phyloP scores from a whole-genome alignment of 345 rosid genomes.

The Cardiospermum halicacabum region DNA sequence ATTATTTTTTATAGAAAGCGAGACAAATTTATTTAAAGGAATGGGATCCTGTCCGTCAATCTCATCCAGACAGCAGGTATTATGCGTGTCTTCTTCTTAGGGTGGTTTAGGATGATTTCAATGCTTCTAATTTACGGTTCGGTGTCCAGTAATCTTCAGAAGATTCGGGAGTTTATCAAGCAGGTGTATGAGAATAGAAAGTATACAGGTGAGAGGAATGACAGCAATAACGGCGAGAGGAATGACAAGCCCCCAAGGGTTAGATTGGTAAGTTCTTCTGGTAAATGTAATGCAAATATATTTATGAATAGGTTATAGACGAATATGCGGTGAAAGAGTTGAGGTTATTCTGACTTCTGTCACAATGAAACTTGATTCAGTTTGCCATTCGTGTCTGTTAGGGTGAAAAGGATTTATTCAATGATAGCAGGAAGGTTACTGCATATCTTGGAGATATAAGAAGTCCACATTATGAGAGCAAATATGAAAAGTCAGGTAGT shows the following conservation, averaged over 20 bases:
- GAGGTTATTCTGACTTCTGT: neutral
- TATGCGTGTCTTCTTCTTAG: slow-evolving; percentile 9
- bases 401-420: slow-evolving; percentile 40
- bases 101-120: neutral
- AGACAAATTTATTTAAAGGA: slow-evolving; percentile 62
- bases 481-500: slow-evolving; percentile 19
- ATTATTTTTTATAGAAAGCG: slow-evolving; percentile 50
- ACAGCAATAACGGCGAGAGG: slow-evolving; percentile 57
- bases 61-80: slow-evolving; percentile 82
- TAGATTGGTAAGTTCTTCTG: slow-evolving; percentile 43
- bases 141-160: slow-evolving; percentile 59
- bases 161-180: slow-evolving; percentile 74
- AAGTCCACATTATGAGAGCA: slow-evolving; percentile 40
- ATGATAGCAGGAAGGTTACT: slow-evolving; percentile 33
- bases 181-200: slow-evolving; percentile 74
- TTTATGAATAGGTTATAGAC: too few species aligned
- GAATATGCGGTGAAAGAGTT: neutral
- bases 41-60: slow-evolving; percentile 65
- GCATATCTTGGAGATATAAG: slow-evolving; percentile 31
- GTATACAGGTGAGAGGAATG: slow-evolving; percentile 52
- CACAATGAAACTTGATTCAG: neutral
- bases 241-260: slow-evolving; percentile 37
- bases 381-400: slow-evolving; percentile 21
- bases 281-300: neutral
- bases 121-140: slow-evolving; percentile 26